Conservation (phyloP, 306 rosid species). For the Cicer bijugum region DNA sequence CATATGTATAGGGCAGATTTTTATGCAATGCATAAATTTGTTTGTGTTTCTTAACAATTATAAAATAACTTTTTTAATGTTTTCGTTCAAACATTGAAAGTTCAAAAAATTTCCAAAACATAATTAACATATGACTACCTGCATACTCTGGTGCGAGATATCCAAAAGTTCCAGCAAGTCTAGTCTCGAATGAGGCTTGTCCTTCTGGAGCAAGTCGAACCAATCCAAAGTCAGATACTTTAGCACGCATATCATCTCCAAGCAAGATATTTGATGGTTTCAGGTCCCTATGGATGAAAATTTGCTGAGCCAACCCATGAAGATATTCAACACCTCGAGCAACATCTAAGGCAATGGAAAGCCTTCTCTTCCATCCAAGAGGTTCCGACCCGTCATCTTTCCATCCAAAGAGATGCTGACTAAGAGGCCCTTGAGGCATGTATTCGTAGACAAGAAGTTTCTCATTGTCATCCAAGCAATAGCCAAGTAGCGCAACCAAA, state of each 20-base stretch:
- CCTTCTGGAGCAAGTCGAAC: constrained; percentile 97
- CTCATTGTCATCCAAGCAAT: constrained; percentile 91
- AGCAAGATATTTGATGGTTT: constrained; percentile 94
- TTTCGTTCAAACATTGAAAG: too few species aligned
- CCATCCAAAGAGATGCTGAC: constrained; percentile 69
- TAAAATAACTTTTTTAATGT: background rate
- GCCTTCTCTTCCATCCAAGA: constrained; percentile 83
- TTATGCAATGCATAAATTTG: background rate
- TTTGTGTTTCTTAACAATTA: background rate
- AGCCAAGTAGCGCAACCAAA: constrained; percentile 81
- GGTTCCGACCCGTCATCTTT: constrained; percentile 61
- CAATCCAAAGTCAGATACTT: constrained; percentile 91
- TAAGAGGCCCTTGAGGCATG: constrained; percentile 97
- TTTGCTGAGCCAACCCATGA: constrained; percentile 84
- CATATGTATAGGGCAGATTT: background rate
- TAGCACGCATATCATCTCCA: constrained; percentile 90
- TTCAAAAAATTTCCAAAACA: background rate
- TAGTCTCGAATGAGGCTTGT: constrained; percentile 72
- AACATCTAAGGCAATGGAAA: constrained; percentile 85
- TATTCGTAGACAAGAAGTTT: constrained; percentile 89
- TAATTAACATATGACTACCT: constrained; percentile 51
- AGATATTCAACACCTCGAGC: constrained; percentile 95
- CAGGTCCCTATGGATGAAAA: constrained; percentile 88
- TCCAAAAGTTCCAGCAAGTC: constrained; percentile 95
- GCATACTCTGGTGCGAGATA: constrained; percentile 97